These are phyloP conservation scores for Iberis pinnata DNA, from an alignment of 345 rosid species.

Conservation along the genomic window DNA sequence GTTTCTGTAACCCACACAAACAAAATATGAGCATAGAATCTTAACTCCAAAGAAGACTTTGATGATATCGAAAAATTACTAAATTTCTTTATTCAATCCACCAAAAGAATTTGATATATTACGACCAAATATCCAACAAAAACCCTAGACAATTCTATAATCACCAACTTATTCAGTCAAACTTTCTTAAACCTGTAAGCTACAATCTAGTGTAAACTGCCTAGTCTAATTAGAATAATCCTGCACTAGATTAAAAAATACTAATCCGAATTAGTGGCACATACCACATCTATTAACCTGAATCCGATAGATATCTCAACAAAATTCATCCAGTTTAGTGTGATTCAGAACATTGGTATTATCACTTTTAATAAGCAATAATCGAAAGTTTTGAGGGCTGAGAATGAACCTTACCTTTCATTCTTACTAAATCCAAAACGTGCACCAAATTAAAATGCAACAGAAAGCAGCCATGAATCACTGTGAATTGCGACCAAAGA, in stretches of 20 bases:
- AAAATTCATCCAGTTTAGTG: not conserved
- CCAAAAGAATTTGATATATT: no score
- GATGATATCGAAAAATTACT: no score
- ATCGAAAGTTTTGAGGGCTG: not conserved
- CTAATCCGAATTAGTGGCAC: not conserved
- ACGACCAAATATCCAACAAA: no score
- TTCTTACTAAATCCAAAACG: conserved; percentile 97
- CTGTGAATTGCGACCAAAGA: conserved; percentile 97
- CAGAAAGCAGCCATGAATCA: conserved; percentile 97
- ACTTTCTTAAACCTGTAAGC: no score
- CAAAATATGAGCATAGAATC: no score
- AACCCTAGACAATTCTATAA: no score
- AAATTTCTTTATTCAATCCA: no score
- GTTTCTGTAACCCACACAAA: no score
- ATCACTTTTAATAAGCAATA: no score
- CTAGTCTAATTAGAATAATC: not conserved
- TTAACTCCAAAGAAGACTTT: no score
- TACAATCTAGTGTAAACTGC: conserved; percentile 10
- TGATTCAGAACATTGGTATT: not conserved
- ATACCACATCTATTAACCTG: conserved; percentile 1
- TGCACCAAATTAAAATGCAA: conserved; percentile 98
- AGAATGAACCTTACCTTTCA: conserved; percentile 59
- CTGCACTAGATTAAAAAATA: not conserved
- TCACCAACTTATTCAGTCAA: no score
- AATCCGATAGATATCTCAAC: not conserved